Evolutionary conservation across 768 basidiomycete species (phyloP), one percentile per base, ranked within the genome.

Genomic region (Amanita polypyramis): DNA sequence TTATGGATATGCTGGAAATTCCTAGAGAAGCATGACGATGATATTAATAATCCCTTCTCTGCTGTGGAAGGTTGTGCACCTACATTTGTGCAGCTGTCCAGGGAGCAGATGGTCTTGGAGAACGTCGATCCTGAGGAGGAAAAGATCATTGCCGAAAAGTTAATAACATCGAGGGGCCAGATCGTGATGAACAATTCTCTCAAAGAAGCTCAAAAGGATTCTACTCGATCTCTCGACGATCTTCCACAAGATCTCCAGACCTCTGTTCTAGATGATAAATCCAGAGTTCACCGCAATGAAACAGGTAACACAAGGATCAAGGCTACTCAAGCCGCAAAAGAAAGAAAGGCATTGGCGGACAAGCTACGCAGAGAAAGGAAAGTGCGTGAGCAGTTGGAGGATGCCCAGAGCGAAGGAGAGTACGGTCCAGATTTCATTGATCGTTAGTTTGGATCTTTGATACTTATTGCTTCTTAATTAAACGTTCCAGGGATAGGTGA

Each of bases 1-100:
- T 75, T 95, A 23, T 91, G 86, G 84, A 72, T 93, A 47, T 74
- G 91, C 58, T 92, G 78, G 65, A 79, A 84, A 58, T 86, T 87
- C 59, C 72, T 86, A 52, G 85, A 88, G 59, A 63, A 72, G 34
- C 65, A 73, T 52, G 65, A 72, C 41, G 67, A 72, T 19, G 56
- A 59, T 32, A 56, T 56, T 4, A 48, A 53, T 8, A 86, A 86
- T 54, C 81, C 84, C 0, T 87, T 87, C 58, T 69, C 75, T 35
- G 76, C 79, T 56, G 71, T 64, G 25, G 45, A 55, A 35, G 62
- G 62, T 35, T 64, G 64, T 33, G 58, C 61, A 10, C 73, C 74
- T 7, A 46, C 58, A 2, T 62, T 77, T 36, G 59, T 63, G 7
- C 55, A 61, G 23, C 59, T 78, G 37, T 67, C 70, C 3, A 55